Conservation (phyloP, 192 early-diverging fungal genomes). For the Ambispora gerdemannii region DNA sequence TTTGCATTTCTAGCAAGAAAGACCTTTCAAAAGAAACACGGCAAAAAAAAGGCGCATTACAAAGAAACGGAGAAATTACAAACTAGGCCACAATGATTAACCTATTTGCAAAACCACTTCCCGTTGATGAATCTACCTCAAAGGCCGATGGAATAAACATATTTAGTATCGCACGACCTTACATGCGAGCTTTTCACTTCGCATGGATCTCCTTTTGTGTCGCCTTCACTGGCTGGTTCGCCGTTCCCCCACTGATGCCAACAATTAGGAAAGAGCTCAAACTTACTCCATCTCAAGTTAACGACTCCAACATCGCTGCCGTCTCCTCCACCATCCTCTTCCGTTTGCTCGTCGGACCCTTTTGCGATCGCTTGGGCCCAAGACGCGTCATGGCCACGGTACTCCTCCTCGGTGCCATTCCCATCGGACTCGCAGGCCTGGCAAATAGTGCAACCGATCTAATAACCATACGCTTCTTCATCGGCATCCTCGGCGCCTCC, state of each 20-base stretch:
- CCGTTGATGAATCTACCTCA: conserved; percentile 31
- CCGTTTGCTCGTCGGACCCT: conserved; percentile 47
- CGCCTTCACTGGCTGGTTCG: conserved; percentile 58
- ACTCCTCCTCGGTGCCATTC: conserved; percentile 54
- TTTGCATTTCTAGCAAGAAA: too few species aligned
- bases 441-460: conserved; percentile 45
- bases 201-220: conserved; percentile 44
- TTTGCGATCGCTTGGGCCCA: conserved; percentile 48
- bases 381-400: conserved; percentile 51
- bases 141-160: conserved; percentile 43
- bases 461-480: conserved; percentile 48
- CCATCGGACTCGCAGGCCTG: conserved; percentile 47
- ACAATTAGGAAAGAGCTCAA: conserved; percentile 56
- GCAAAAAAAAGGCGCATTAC: too few species aligned
- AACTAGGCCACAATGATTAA: conserved; percentile 2
- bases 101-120: conserved; percentile 32
- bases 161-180: conserved; percentile 32
- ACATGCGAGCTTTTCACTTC: conserved; percentile 40
- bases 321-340: conserved; percentile 59
- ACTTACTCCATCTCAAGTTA: conserved; percentile 41
- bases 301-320: conserved; percentile 46
- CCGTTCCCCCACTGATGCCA: conserved; percentile 54
- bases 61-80: neutral
- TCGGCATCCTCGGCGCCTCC: conserved; percentile 60
- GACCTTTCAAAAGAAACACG: too few species aligned